Conservation (phyloP, 2,329 filamentous ascomycete species). For the Hypoxylon sp. region DNA sequence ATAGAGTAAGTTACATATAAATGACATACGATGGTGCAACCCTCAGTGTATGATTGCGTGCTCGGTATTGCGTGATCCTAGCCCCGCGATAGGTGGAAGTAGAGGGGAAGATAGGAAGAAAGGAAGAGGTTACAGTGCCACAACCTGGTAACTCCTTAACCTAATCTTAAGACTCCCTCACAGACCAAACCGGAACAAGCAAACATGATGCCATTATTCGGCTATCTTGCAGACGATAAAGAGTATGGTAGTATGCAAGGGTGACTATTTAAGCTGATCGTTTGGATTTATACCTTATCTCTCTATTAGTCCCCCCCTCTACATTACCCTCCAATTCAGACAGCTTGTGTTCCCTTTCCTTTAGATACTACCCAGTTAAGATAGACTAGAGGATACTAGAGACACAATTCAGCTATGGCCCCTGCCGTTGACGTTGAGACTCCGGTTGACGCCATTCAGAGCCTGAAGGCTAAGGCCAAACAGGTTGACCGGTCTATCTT, state of each 20-base stretch:
- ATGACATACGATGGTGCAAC: constrained; percentile 45
- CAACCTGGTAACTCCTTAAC: constrained; percentile 16
- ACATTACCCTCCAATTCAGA: constrained; percentile 25
- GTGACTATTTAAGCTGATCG: constrained; percentile 36
- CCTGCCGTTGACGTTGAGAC: constrained; percentile 48
- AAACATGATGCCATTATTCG: constrained; percentile 39
- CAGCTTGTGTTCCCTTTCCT: neutral
- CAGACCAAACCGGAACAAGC: constrained; percentile 15
- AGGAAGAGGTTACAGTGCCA: constrained; percentile 36
- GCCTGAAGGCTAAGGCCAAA: constrained; percentile 47
- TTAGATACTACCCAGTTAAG: constrained; percentile 12
- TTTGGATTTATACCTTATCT: constrained; percentile 31
- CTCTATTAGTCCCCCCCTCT: constrained; percentile 15
- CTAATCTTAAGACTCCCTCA: constrained; percentile 25
- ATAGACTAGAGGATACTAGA: constrained; percentile 24
- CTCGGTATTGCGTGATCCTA: constrained; percentile 42
- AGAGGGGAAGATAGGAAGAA: constrained; percentile 42
- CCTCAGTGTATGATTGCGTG: constrained; percentile 41
- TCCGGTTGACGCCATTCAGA: constrained; percentile 43
- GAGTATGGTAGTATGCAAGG: constrained; percentile 14
- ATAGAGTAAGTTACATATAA: constrained; percentile 13
- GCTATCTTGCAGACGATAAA: constrained; percentile 40
- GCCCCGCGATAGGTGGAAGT: constrained; percentile 41
- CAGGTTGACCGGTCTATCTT: constrained; percentile 63
- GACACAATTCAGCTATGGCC: constrained; percentile 45